Evolutionary conservation across 768 basidiomycete species (phyloP), one percentile per base, ranked within the genome.

Genomic region (Rhodotorula sphaerocarpa): DNA sequence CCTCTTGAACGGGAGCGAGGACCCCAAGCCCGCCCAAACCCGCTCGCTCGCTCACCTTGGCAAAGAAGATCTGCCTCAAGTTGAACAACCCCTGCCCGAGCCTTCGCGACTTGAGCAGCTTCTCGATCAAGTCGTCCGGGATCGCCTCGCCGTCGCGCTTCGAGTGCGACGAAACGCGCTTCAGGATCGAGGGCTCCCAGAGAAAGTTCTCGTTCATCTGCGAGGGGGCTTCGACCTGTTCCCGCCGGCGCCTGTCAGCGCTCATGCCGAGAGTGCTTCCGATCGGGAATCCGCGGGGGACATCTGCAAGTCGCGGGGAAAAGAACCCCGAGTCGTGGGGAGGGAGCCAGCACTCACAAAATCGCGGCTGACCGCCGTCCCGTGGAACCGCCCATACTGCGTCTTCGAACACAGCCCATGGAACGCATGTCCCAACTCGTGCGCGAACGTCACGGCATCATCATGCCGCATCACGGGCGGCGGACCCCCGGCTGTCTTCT

Each of bases 21-120:
- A n/a, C n/a, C n/a, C n/a, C n/a, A n/a, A n/a, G n/a, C n/a, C n/a
- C n/a, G n/a, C n/a, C n/a, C n/a, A n/a, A n/a, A 16, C 36, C 36
- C 16, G 10, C 43, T 20, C 43, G 43, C 43, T n/a, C 7, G 21
- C 43, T 83, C 63, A 84, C 87, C 43, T 51, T 51, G 34, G 23
- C 50, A 70, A 88, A 88, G 80, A 89, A 90, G 10, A 90, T 77
- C 73, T 91, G 89, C 31, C 86, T 83, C 16, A 88, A 80, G 75
- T 86, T 87, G 75, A 83, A 87, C 36, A 91, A 75, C 14, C 89
- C 90, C 34, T 73, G 69, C 36, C 63, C 61, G 50, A 65, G 27
- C 11, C 59, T 76, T 25, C 43, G 84, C 84, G 86, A 88, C 75
- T 86, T 82, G 74, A 91, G 81, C 62, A 91, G 80, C 75, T 87